Percentiles rank a stretch among this genome's conserved stretches.
These are phyloP conservation scores for Trapa bicornis DNA, from an alignment of 345 rosid genomes.

Conservation along the genomic window DNA sequence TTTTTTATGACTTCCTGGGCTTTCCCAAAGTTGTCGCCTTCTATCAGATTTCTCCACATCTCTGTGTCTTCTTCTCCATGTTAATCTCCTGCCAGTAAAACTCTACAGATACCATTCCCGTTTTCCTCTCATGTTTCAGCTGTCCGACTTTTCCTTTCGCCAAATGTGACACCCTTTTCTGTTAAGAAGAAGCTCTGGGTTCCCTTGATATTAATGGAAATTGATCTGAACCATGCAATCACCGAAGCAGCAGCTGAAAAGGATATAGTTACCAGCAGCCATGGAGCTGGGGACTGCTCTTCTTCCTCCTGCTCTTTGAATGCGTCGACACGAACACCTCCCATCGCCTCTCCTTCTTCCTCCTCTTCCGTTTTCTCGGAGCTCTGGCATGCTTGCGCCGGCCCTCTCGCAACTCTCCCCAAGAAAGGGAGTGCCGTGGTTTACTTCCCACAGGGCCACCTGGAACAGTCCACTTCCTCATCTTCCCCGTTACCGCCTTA, in stretches of 20 bases:
- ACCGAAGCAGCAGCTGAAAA: conserved; percentile 48
- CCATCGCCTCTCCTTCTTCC: conserved; percentile 25
- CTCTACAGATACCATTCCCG: too few species aligned
- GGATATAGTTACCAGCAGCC: conserved; percentile 24
- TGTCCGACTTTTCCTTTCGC: conserved; percentile 1
- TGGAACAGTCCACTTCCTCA: conserved; percentile 33
- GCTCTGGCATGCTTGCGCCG: conserved; percentile 94
- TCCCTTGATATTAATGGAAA: conserved; percentile 35
- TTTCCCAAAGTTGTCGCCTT: background rate
- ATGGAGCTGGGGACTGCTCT: conserved; percentile 26
- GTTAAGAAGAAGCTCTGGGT: background rate
- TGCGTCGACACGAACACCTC: conserved; percentile 21
- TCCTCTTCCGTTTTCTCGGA: conserved; percentile 49
- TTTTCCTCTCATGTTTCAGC: background rate
- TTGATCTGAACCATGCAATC: conserved; percentile 79
- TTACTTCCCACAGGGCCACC: conserved; percentile 81
- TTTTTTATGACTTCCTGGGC: conserved; percentile 13
- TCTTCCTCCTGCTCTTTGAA: conserved; percentile 36
- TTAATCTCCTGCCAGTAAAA: background rate
- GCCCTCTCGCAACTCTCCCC: conserved; percentile 70
- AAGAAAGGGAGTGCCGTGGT: conserved; percentile 68
- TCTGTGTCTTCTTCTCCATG: background rate
- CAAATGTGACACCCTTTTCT: conserved; percentile 3
- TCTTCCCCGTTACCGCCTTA: conserved; percentile 23
- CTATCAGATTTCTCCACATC: conserved; percentile 21